Conservation (phyloP, 2,329 filamentous ascomycete species). For the Sarocladiaceae sp. region DNA sequence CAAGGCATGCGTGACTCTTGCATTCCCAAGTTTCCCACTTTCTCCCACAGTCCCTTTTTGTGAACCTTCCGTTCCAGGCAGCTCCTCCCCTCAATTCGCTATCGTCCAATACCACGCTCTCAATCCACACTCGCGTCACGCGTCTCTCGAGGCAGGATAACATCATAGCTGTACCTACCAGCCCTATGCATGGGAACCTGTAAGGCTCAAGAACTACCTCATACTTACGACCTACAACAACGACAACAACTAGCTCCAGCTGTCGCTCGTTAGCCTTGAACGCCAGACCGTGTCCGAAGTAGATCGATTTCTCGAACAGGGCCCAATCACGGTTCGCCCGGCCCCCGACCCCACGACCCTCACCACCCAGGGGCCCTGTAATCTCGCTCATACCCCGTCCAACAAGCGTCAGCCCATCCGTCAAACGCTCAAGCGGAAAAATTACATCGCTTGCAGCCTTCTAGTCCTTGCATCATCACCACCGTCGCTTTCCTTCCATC, state of each 20-base stretch:
- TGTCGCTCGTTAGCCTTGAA: not conserved
- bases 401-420: not conserved
- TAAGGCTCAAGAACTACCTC: too few relatives aligned
- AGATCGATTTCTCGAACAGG: not conserved
- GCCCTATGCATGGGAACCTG: too few relatives aligned
- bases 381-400: not conserved
- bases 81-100: not conserved
- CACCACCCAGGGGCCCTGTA: conserved; percentile 5
- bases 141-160: not conserved
- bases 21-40: not conserved
- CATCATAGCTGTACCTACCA: not conserved
- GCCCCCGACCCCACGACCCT: conserved; percentile 1
- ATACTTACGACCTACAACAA: too few relatives aligned
- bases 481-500: not conserved
- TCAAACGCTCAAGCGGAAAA: not conserved
- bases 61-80: not conserved
- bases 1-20: not conserved
- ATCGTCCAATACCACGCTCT: not conserved
- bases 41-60: not conserved
- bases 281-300: not conserved
- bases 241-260: too few relatives aligned
- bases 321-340: not conserved
- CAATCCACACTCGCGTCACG: not conserved
- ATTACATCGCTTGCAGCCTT: not conserved
- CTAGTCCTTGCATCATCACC: not conserved